Conservation (phyloP, 768 basidiomycete species). For the Astraeus odoratus region DNA sequence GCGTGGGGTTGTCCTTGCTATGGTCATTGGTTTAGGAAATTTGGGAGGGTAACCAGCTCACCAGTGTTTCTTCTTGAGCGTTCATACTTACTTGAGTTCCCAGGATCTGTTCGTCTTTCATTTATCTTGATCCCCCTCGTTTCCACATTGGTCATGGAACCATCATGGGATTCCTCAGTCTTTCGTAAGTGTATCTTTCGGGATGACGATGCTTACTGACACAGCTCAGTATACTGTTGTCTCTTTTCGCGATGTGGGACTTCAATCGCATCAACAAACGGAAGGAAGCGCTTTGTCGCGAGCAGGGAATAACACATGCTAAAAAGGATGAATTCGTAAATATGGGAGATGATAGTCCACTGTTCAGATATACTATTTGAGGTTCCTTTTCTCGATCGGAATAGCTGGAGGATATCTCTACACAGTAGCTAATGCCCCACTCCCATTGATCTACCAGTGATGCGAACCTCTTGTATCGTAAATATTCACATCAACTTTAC, state of each 20-base stretch:
- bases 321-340: constrained; percentile 36
- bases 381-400: not conserved
- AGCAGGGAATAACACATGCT: constrained; percentile 36
- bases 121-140: constrained; percentile 33
- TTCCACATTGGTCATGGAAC: constrained; percentile 33
- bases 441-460: no score
- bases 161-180: constrained; percentile 29
- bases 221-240: constrained; percentile 33
- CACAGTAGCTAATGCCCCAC: no score
- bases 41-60: constrained; percentile 38
- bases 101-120: constrained; percentile 37
- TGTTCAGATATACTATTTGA: constrained; percentile 39
- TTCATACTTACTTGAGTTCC: constrained; percentile 3
- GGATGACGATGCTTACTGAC: constrained; percentile 19
- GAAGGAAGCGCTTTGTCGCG: constrained; percentile 39
- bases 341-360: constrained; percentile 48
- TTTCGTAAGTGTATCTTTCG: constrained; percentile 14
- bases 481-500: no score
- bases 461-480: no score
- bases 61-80: constrained; percentile 9
- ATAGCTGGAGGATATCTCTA: not conserved
- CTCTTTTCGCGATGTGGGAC: constrained; percentile 40
- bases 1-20: constrained; percentile 44
- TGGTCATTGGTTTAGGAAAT: constrained; percentile 50
- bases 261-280: constrained; percentile 43